Base-by-base conservation (phyloP, 257 asterid genomes). In the Nemophila menziesii region DNA sequence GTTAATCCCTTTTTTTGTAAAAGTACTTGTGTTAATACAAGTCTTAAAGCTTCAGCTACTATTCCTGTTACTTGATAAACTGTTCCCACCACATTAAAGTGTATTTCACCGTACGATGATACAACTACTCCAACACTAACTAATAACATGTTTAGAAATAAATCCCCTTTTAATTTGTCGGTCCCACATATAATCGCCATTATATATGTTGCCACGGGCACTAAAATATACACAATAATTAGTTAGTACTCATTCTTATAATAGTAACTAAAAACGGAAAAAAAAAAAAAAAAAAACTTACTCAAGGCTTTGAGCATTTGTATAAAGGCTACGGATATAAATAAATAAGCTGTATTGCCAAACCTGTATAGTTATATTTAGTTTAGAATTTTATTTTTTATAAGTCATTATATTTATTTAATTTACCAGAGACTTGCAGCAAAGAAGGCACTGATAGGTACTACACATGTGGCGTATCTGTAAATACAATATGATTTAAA, bases 301-400 rank as follows among this genome's bases (percentile, higher is more conserved):
- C 98, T 90, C 52, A 90, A 69, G 63, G 98, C 94, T 82, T 90
- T 90, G 54, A 90, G 98, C 98, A 90, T 84, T 80, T 90, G 98
- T 71, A 90, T 90, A 92, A 90, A 90, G 47, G 98, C 98, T 49
- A 90, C 98, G 14, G 98, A 90, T 40, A 90, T 90, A 75, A 75
- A 78, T 65, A 90, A 68, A 70, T 80, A 90, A 33, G 98, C 98
- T 1, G 98, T 90, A 62, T 90, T 90, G 52, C 98, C 98, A 76
- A 90, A 90, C 98, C 98, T 90, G 84, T 20, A 62, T 15, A 33
- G 54, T 57, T 22, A 34, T 29, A 43, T 16, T 17, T 21, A 41
- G 14, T 22, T 23, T 23, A 23, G 17, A 56, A 49, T 44, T 14
- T 38, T 19, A 62, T 14, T 14, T 21, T 16, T 14, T 3, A 20